Conservation (phyloP, 108 stramenopile genomes). For the Skeletonema potamos region DNA sequence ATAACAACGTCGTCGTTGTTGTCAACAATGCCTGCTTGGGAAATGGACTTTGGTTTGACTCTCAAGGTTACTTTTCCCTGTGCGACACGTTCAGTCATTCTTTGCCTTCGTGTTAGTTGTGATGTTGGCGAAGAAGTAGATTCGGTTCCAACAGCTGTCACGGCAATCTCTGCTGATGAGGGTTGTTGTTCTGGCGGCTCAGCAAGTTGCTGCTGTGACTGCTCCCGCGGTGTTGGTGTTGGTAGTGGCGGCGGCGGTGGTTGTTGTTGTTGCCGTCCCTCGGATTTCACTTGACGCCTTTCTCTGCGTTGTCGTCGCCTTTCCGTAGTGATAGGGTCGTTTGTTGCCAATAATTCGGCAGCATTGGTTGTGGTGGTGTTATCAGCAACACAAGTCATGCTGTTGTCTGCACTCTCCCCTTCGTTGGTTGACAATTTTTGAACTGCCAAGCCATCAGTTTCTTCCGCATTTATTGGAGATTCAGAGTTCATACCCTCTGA, state of each 20-base stretch:
- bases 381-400: not conserved
- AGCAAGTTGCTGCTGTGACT: not conserved
- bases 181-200: too few species aligned
- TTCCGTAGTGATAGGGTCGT: too few species aligned
- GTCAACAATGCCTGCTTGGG: not conserved
- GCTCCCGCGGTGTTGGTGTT: not conserved
- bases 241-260: not conserved
- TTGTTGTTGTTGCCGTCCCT: not conserved
- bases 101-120: not conserved
- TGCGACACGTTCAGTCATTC: conserved; percentile 10
- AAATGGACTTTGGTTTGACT: not conserved
- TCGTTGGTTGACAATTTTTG: not conserved
- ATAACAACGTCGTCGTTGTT: not conserved
- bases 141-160: not conserved
- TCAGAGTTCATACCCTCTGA: not conserved
- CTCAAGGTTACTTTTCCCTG: conserved; percentile 10
- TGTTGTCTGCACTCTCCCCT: not conserved
- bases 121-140: not conserved
- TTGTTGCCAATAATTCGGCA: not conserved
- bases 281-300: not conserved
- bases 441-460: not conserved
- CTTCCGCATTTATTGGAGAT: not conserved
- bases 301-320: not conserved
- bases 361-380: not conserved
- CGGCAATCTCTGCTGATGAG: not conserved